phyloP scores from a whole-genome alignment of 2,329 filamentous ascomycete species.

The Anthostomella pinea region DNA sequence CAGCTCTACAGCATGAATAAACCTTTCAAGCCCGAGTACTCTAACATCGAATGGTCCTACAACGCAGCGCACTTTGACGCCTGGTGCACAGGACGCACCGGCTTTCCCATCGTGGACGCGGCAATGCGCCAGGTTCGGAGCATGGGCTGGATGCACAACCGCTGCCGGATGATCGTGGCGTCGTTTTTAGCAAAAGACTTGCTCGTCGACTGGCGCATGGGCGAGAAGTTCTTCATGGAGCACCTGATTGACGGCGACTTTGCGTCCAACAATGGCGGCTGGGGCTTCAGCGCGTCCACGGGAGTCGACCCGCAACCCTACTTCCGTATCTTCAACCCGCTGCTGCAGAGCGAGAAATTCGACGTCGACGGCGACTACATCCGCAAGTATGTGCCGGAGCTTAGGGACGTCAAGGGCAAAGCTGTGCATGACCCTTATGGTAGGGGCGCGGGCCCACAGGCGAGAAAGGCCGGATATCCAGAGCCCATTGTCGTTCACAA shows the following conservation, averaged over 20 bases:
- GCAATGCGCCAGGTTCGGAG: constrained; percentile 75
- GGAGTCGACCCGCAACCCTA: constrained; percentile 84
- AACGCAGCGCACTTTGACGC: constrained; percentile 63
- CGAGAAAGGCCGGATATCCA: constrained; percentile 69
- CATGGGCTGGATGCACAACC: constrained; percentile 79
- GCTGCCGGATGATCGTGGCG: constrained; percentile 78
- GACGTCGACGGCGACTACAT: constrained; percentile 79
- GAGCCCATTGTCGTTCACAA: constrained; percentile 73
- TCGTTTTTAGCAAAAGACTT: constrained; percentile 80
- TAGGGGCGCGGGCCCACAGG: constrained; percentile 56
- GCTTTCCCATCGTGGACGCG: constrained; percentile 81
- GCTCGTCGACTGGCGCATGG: constrained; percentile 78
- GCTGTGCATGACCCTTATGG: constrained; percentile 80
- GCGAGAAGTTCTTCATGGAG: constrained; percentile 81
- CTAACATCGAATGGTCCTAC: constrained; percentile 81
- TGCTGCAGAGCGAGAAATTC: constrained; percentile 83
- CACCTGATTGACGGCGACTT: constrained; percentile 77
- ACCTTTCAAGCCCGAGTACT: constrained; percentile 75
- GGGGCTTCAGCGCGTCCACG: constrained; percentile 47
- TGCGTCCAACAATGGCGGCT: constrained; percentile 69
- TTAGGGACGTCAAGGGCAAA: constrained; percentile 60
- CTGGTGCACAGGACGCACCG: constrained; percentile 74
- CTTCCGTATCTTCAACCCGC: constrained; percentile 85
- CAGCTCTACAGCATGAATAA: constrained; percentile 51
- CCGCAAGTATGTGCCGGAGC: constrained; percentile 75